phyloP scores from a whole-genome alignment of 441 rosid genomes.

The Adansonia gregorii region DNA sequence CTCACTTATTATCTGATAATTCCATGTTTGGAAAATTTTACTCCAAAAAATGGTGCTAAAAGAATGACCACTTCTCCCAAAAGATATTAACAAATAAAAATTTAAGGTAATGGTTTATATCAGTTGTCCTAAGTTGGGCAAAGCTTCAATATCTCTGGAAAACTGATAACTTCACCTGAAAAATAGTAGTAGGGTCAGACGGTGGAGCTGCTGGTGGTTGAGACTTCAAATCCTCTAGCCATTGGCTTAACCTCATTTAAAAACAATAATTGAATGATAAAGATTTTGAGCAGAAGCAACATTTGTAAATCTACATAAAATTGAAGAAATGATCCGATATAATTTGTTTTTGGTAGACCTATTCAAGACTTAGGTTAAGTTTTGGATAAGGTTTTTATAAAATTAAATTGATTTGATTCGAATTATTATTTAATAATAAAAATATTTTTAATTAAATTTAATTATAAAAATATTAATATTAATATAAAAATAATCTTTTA shows the following conservation, averaged over 20 bases:
- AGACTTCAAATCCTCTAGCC: conserved; percentile 6
- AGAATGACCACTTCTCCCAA: too few relatives aligned
- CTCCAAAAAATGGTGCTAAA: background rate
- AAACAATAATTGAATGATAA: background rate
- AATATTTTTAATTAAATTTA: too few relatives aligned
- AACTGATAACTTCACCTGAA: background rate
- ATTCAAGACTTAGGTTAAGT: too few relatives aligned
- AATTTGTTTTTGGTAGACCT: background rate
- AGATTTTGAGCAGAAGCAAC: too few relatives aligned
- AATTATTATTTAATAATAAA: too few relatives aligned
- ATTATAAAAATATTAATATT: too few relatives aligned
- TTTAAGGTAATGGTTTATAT: background rate
- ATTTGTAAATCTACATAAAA: background rate
- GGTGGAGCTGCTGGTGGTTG: background rate
- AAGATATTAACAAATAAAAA: background rate
- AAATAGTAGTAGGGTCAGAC: background rate
- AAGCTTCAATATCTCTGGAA: background rate
- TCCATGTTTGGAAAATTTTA: background rate
- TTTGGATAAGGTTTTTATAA: too few relatives aligned
- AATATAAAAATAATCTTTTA: too few relatives aligned
- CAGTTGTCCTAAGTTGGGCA: background rate
- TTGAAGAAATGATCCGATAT: background rate
- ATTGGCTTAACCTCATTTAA: background rate
- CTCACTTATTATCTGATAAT: background rate
- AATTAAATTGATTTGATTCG: too few relatives aligned